Evolutionary conservation across 2,329 filamentous ascomycete genomes (phyloP).

Genomic region (Neofusicoccum laricinum): DNA sequence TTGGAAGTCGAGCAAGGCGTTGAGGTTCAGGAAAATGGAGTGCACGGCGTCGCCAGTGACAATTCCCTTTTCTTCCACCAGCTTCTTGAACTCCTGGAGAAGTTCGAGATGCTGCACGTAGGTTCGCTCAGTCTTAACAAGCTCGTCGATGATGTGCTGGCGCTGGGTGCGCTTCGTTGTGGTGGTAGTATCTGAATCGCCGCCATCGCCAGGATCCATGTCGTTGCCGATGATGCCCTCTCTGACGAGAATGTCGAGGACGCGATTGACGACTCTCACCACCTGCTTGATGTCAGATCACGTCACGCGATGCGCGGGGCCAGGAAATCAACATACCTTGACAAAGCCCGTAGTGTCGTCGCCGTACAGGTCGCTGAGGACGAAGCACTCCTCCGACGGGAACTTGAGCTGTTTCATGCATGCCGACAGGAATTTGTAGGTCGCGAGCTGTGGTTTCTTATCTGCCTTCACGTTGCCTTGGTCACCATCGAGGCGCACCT

Average conservation of each 20-base stretch:
- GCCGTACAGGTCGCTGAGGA: conserved; percentile 86
- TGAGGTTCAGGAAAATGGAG: conserved; percentile 94
- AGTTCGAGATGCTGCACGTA: conserved; percentile 98
- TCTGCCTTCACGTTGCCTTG: conserved; percentile 59
- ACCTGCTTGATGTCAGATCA: conserved; percentile 51
- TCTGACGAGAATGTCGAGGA: conserved; percentile 80
- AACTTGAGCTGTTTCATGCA: conserved; percentile 81
- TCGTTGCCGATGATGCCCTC: conserved; percentile 63
- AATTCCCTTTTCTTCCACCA: conserved; percentile 80
- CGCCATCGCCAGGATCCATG: conserved; percentile 42
- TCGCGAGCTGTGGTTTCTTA: conserved; percentile 80
- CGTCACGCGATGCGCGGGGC: background rate
- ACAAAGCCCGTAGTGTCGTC: conserved; percentile 97
- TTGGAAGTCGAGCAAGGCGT: conserved; percentile 91
- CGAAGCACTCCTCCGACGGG: conserved; percentile 78
- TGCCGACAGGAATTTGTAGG: conserved; percentile 89
- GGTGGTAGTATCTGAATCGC: conserved; percentile 29
- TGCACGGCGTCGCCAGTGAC: conserved; percentile 88
- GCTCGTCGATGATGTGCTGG: conserved; percentile 85
- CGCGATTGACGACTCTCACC: conserved; percentile 85
- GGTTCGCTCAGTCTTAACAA: conserved; percentile 93
- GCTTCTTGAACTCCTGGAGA: conserved; percentile 85
- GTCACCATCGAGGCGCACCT: conserved; percentile 65
- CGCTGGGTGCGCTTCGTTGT: conserved; percentile 65
- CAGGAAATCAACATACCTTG: conserved; percentile 57